Evolutionary conservation across 2,329 filamentous ascomycete genomes (phyloP), one percentile per base, ranked within the genome.

Genomic region (Ophiostoma himal-ulmi): DNA sequence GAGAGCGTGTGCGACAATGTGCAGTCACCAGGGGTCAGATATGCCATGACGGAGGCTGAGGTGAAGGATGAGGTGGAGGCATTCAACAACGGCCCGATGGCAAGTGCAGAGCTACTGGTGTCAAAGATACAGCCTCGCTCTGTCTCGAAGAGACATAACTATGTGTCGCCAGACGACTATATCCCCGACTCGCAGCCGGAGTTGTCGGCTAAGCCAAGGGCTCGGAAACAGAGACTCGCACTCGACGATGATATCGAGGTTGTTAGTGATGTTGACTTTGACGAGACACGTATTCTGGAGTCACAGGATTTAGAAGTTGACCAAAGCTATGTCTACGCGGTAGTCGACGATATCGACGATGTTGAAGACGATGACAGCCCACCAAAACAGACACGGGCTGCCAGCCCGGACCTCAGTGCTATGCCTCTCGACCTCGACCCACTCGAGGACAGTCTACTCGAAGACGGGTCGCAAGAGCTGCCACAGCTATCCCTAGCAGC

Each of bases 151-250:
- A 67, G 22, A 1, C 54, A 20, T 1, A 26, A 52, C 8, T 71
- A 72, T 57, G 70, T 73, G 20, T 73, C 71, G 3, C 68, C 70
- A 0, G 36, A 66, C 5, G 67, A 70, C 70, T 79, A 84, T 37
- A 80, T 89, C 26, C 81, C 80, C 11, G 86, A 89, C 74, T 89
- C 86, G 0, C 83, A 86, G 73, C 83, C 81, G 0, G 76, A 79
- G 14, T 20, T n/a, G 62, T 6, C 62, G 3, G 78, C 41, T 3
- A 65, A 70, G 34, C 20, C 22, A 10, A 22, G 14, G 34, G 20
- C 65, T 22, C 37, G 36, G 36, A 39, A 65, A 26, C 34, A 39
- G 5, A 57, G 34, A 13, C 30, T 26, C 5, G n/a, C 34, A 0
- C n/a, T 13, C n/a, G 39, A 52, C 8, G 44, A 64, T n/a, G 11